Evolutionary conservation across 164 flowering plant species (phyloP), one percentile per base, ranked within the genome.

Genomic region (Vitis vinifera): DNA sequence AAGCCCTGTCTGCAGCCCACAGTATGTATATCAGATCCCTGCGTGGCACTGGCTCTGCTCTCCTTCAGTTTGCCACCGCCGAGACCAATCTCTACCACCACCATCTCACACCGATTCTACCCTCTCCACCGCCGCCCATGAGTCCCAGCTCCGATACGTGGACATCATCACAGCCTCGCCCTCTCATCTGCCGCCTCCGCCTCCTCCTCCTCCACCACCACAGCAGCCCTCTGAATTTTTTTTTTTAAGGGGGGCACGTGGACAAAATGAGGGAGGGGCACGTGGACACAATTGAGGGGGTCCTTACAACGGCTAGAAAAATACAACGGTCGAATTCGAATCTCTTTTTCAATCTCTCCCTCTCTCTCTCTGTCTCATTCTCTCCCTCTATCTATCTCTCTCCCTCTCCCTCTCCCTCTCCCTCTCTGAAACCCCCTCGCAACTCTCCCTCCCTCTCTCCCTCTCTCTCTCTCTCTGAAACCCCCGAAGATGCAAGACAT

Each of bases 31-130:
- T 95, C 14, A 82, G 91, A 3, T 90, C 98, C 3, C 90, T 95
- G 12, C 83, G 94, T 6, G 63, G 73, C 56, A 91, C 97, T 9
- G 99, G 95, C 68, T 73, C 97, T 7, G 88, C 96, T 53, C 88
- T 94, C 47, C 87, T 92, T n/a, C 97, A 91, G 66, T 94, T 94
- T 74, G 84, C 97, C 67, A 79, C 71, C 59, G 81, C 77, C 1
- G 97, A 94, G 68, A 72, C 89, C 30, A 55, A 62, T 49, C 88
- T 83, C 70, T 87, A 17, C 50, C 79, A 61, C 19, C 19, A 17
- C 30, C 27, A 23, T 23, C 78, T 31, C 44, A 4, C 44, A 6
- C 44, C 44, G 44, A 6, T 31, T 31, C 44, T 6, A 31, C 44
- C 44, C 44, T 6, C 44, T 31, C 88, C 82, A 2, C 83, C 80